Conservation (phyloP, 441 rosid genomes). For the Gossypium davidsonii region DNA sequence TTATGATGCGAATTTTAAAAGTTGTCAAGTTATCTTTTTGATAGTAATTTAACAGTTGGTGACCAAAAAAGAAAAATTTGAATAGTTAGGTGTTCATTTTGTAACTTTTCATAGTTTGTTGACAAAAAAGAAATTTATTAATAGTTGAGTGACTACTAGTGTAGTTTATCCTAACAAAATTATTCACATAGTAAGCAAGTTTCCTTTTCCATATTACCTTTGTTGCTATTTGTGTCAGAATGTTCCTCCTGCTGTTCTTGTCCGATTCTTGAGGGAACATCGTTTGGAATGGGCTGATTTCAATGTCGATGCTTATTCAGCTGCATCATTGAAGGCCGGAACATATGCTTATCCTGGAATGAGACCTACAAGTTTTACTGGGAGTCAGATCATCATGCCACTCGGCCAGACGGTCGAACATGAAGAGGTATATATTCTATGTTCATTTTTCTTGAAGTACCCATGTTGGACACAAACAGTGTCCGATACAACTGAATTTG, state of each 20-base stretch:
- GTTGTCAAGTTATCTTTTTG: no score
- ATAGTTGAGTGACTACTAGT: no score
- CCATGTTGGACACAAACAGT: background rate
- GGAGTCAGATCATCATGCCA: conserved; percentile 93
- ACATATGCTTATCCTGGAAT: conserved; percentile 75
- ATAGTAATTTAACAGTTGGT: no score
- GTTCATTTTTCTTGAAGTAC: background rate
- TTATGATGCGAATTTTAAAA: no score
- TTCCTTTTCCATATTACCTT: background rate
- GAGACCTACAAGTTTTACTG: conserved; percentile 90
- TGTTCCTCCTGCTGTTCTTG: conserved; percentile 90
- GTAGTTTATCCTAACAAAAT: no score
- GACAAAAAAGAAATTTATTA: no score
- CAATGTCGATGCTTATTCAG: conserved; percentile 91
- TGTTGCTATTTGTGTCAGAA: conserved; percentile 38
- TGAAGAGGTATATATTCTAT: conserved; percentile 60
- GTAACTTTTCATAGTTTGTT: no score
- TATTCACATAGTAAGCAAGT: background rate
- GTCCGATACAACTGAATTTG: background rate
- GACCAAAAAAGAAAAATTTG: no score
- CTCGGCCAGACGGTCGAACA: conserved; percentile 94
- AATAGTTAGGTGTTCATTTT: no score
- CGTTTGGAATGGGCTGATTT: conserved; percentile 99
- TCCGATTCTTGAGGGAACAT: conserved; percentile 92
- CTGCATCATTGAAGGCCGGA: conserved; percentile 73